Evolutionary conservation across 371 early-diverging fungal species (phyloP), one percentile per base, ranked within the genome.

Genomic region (Lichtheimia hyalospora): DNA sequence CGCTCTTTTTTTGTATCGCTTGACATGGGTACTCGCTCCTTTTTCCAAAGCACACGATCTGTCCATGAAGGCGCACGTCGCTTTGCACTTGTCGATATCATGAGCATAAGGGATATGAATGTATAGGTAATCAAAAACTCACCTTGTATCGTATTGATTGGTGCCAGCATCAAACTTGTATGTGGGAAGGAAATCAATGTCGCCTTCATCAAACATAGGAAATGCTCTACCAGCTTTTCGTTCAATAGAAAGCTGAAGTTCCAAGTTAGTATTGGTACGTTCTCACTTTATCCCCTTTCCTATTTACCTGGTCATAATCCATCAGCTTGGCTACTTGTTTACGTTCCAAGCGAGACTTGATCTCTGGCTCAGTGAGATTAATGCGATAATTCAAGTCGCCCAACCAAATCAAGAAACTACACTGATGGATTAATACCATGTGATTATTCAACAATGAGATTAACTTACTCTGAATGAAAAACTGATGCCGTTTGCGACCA

Each of bases 341-440:
- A n/a, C 82, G 73, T 39, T 70, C 73, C 8, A 94, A 49, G 5
- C 80, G 68, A 8, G 70, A 65, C 52, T 77, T 79, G 52, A 91
- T 75, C 25, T 85, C 79, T 7, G 80, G 74, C 27, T 84, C 82
- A 3, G 82, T 72, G 0, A 95, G 59, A 2, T 83, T 83, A 23
- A 98, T 75, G 4, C 98, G 85, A 70, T 97, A 97, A 63, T 98
- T 98, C 61, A 98, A 72, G 68, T 98, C 98, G 14, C 98, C 98
- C 34, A 94, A 66, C 94, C 96, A 97, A 49, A 98, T 73, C 24
- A 96, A 65, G 64, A 90, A 85, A 60, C 92, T 91, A 65, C n/a
- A 7, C 16, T 15, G 27, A 15, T 39, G 2, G 12, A 23, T 49
- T 59, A 24, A 14, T 23, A 15, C 43, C 40, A 21, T 6, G 20